Percentiles rank a stretch among this genome's conserved stretches.
Evolutionary conservation across 352 stramenopile genomes (phyloP).

Genomic region (Thalassiosira ordinaria): DNA sequence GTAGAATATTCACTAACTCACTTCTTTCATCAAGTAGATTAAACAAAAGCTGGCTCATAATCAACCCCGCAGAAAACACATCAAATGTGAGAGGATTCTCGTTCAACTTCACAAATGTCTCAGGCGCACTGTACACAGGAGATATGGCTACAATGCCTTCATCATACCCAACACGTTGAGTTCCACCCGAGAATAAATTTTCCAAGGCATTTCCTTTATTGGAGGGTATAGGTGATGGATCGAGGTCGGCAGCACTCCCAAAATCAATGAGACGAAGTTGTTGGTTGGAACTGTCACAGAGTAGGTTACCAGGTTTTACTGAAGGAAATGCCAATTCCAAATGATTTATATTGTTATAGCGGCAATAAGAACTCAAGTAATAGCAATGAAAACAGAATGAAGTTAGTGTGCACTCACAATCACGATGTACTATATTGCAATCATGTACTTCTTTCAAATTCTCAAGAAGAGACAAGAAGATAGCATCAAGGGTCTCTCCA

Average conservation of each 20-base stretch:
- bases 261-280: conserved; percentile 78
- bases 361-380: no score
- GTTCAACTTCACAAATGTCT: conserved; percentile 68
- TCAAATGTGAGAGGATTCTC: conserved; percentile 64
- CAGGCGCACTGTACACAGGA: conserved; percentile 75
- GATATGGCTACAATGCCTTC: conserved; percentile 60
- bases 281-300: conserved; percentile 44
- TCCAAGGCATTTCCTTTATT: conserved; percentile 4
- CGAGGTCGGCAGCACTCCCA: conserved; percentile 74
- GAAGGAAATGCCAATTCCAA: no score
- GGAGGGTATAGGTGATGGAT: conserved; percentile 39
- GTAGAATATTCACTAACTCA: no score
- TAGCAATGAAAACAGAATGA: not conserved
- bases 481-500: conserved; percentile 70
- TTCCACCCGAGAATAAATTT: conserved; percentile 35
- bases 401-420: conserved; percentile 62
- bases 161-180: conserved; percentile 58
- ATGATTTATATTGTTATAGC: no score
- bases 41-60: conserved; percentile 80
- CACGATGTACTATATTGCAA: conserved; percentile 72
- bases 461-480: conserved; percentile 57
- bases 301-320: conserved; percentile 78
- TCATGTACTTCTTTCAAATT: conserved; percentile 64
- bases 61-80: conserved; percentile 67
- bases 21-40: conserved; percentile 74